phyloP scores from a whole-genome alignment of 2,329 filamentous ascomycete species.

The Ceratocystis harringtonii region DNA sequence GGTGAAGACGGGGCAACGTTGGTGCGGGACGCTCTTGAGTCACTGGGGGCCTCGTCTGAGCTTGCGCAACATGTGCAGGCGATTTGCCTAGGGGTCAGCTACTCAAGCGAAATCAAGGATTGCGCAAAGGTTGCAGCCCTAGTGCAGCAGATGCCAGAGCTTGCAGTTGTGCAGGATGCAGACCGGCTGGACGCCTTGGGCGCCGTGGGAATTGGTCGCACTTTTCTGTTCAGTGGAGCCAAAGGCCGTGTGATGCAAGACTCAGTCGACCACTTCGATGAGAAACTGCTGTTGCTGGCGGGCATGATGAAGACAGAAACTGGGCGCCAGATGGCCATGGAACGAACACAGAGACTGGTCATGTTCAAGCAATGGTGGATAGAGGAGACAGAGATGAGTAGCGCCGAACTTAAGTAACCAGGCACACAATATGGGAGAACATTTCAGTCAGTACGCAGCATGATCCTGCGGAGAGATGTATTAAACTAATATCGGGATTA shows the following conservation, averaged over 20 bases:
- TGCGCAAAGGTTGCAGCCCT: slow-evolving; percentile 44
- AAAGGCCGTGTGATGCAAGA: slow-evolving; percentile 43
- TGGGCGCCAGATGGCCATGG: slow-evolving; percentile 37
- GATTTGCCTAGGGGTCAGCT: slow-evolving; percentile 65
- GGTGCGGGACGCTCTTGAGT: slow-evolving; percentile 39
- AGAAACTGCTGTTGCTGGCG: slow-evolving; percentile 55
- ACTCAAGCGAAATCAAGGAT: slow-evolving; percentile 55
- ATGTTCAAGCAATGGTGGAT: slow-evolving; percentile 44
- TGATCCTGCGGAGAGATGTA: not conserved
- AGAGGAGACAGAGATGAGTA: slow-evolving; percentile 29
- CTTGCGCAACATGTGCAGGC: slow-evolving; percentile 54
- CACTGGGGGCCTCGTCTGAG: slow-evolving; percentile 37
- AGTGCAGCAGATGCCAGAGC: slow-evolving; percentile 32
- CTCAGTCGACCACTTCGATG: slow-evolving; percentile 59
- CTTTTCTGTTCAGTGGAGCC: slow-evolving; percentile 49
- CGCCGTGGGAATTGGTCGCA: slow-evolving; percentile 66
- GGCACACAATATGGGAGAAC: not conserved
- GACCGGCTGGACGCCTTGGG: slow-evolving; percentile 86
- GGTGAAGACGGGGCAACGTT: slow-evolving; percentile 42
- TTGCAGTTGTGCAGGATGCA: slow-evolving; percentile 75
- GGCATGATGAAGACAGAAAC: slow-evolving; percentile 49
- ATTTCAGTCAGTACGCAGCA: not conserved
- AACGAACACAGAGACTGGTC: slow-evolving; percentile 37
- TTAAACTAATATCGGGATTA: not conserved
- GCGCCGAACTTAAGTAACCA: not conserved